phyloP scores from a whole-genome alignment of 345 rosid species.

The Anacardium occidentale region DNA sequence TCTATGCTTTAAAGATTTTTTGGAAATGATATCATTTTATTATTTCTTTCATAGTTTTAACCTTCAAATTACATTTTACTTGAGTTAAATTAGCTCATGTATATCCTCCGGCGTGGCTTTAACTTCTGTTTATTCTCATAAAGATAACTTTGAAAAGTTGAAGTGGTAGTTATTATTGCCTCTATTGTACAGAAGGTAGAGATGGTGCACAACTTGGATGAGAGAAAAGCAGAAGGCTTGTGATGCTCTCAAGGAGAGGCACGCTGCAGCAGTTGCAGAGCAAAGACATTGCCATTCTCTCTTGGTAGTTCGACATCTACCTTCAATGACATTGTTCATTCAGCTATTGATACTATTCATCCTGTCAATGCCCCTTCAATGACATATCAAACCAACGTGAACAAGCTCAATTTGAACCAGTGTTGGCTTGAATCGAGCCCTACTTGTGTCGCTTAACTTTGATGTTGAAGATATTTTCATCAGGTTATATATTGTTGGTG shows the following conservation, averaged over 20 bases:
- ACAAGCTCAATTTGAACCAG: too few species aligned
- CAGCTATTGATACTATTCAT: too few species aligned
- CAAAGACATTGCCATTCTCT: constrained; percentile 55
- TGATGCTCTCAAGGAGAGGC: constrained; percentile 54
- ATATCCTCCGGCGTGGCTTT: not conserved
- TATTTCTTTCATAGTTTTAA: not conserved
- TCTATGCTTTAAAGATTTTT: too few species aligned
- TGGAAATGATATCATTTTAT: not conserved
- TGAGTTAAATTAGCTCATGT: not conserved
- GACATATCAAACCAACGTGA: too few species aligned
- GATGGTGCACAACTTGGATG: constrained; percentile 51
- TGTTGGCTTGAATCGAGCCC: too few species aligned
- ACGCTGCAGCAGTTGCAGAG: constrained; percentile 57
- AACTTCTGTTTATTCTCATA: not conserved
- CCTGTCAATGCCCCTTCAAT: too few species aligned
- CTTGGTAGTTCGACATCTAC: too few species aligned
- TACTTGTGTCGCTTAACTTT: too few species aligned
- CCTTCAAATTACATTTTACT: not conserved
- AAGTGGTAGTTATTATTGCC: constrained; percentile 3
- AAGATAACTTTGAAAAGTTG: constrained; percentile 9
- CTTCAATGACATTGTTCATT: too few species aligned
- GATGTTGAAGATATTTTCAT: not conserved
- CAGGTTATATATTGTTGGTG: not conserved
- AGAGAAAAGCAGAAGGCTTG: constrained; percentile 63
- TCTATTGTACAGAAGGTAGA: constrained; percentile 61